Evolutionary conservation across 2,329 filamentous ascomycete genomes (phyloP), one percentile per base, ranked within the genome.

Genomic region (Sphaerulina musiva): DNA sequence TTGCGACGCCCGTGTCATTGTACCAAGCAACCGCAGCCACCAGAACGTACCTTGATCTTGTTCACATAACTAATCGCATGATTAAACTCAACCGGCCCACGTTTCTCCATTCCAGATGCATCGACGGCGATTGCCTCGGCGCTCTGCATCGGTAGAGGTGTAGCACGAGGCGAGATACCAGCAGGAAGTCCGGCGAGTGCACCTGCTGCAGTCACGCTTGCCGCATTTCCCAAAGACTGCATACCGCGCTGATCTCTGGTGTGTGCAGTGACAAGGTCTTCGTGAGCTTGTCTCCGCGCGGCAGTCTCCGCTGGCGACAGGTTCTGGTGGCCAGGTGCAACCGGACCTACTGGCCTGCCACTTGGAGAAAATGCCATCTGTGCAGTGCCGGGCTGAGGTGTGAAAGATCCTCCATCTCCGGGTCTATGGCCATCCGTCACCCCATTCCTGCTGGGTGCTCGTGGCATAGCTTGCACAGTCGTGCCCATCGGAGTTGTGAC

Each of bases 11-110:
- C 2, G 11, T 36, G 4, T 12, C 8, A 36, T 11, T 38, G 34
- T 7, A 6, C 10, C 10, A 11, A 23, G 32, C n/a, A 51, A 29
- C 42, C 20, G 41, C 42, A 46, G n/a, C 36, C 34, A 43, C 29
- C 49, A 48, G 46, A 52, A 64, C 80, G 70, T 74, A 93, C 91
- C 85, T 98, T 98, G 66, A 98, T 98, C 75, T 98, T 98, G 70
- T 98, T 98, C 51, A 98, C 93, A 67, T 98, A 98, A 70, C 91
- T 97, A 60, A 98, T 98, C 0, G 93, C 93, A 73, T 98, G 93
- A 69, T 98, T 98, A 72, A 98, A 98, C 68, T 98, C 93, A 14
- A 98, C 93, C 1, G 93, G 93, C 0, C 91, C 92, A 53, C 91
- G 83, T 68, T 93, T 95, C 71, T 95, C 91, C 69, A 88, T 64